Conservation (phyloP, 2,329 filamentous ascomycete genomes). For the Xylaria hypoxylon region DNA sequence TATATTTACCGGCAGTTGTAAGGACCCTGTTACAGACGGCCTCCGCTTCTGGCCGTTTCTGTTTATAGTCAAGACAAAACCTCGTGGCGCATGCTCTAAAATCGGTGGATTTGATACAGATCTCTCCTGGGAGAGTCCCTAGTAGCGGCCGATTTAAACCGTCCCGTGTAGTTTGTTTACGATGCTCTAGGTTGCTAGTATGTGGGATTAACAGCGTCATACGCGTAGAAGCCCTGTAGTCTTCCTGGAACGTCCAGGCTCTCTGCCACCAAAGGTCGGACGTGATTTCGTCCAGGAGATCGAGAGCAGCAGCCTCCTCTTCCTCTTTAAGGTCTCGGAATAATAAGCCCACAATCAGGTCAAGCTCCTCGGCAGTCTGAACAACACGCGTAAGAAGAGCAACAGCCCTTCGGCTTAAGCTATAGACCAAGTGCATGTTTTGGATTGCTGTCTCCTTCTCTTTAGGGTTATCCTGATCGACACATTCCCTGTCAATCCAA, state of each 20-base stretch:
- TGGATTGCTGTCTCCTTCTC: slow-evolving; percentile 48
- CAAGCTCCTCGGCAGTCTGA: slow-evolving; percentile 43
- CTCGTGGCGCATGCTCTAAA: slow-evolving; percentile 45
- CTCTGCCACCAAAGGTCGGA: slow-evolving; percentile 49
- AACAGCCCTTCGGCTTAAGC: slow-evolving; percentile 44
- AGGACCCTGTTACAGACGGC: slow-evolving; percentile 45
- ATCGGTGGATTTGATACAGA: slow-evolving; percentile 45
- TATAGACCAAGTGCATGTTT: slow-evolving; percentile 50
- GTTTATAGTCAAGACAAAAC: slow-evolving; percentile 46
- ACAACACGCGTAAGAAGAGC: slow-evolving; percentile 47
- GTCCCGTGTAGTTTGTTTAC: slow-evolving; percentile 41
- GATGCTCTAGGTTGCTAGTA: slow-evolving; percentile 40
- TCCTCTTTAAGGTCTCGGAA: slow-evolving; percentile 39
- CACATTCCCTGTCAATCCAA: slow-evolving; percentile 49
- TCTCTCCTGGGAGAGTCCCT: slow-evolving; percentile 43
- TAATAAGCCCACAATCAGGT: slow-evolving; percentile 43
- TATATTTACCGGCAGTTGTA: slow-evolving; percentile 46
- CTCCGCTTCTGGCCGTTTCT: slow-evolving; percentile 35
- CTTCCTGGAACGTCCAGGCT: slow-evolving; percentile 51
- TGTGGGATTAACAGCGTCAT: slow-evolving; percentile 50
- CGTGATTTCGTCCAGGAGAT: slow-evolving; percentile 46
- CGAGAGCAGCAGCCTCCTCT: slow-evolving; percentile 41
- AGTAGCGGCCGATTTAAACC: slow-evolving; percentile 38
- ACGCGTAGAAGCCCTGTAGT: slow-evolving; percentile 46
- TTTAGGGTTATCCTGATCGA: slow-evolving; percentile 45